phyloP scores from a whole-genome alignment of 257 asterid genomes.

The Petrea volubilis region DNA sequence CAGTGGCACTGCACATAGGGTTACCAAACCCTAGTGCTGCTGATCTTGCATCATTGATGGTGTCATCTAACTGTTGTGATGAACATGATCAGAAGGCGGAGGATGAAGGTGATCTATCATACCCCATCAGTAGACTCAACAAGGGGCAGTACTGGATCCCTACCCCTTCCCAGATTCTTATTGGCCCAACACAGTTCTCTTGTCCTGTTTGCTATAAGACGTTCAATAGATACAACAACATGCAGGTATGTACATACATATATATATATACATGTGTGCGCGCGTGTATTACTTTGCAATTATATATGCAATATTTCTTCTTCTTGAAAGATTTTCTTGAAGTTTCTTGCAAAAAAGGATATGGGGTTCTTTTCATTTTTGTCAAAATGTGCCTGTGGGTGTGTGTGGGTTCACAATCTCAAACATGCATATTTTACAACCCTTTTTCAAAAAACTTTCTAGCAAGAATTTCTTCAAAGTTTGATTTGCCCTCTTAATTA shows the following conservation, averaged over 20 bases:
- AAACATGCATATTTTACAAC: too few relatives aligned
- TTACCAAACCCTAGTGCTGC: conserved; percentile 90
- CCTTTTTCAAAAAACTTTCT: too few relatives aligned
- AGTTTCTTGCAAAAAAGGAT: too few relatives aligned
- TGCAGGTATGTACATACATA: conserved; percentile 71
- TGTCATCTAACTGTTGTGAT: conserved; percentile 28
- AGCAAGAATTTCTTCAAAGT: too few relatives aligned
- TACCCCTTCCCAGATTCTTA: conserved; percentile 92
- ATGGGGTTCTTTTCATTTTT: too few relatives aligned
- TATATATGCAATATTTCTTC: too few relatives aligned
- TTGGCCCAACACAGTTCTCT: conserved; percentile 89
- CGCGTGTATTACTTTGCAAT: too few relatives aligned
- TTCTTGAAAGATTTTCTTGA: too few relatives aligned
- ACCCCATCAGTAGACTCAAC: conserved; percentile 50
- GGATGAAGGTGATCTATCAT: conserved; percentile 30
- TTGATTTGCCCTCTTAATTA: too few relatives aligned
- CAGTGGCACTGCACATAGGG: conserved; percentile 86
- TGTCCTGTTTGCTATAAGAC: conserved; percentile 90
- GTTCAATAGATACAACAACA: conserved; percentile 93
- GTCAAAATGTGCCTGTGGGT: too few relatives aligned
- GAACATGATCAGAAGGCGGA: conserved; percentile 26
- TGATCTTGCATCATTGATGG: conserved; percentile 61
- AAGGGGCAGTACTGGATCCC: conserved; percentile 96
- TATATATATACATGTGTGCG: too few relatives aligned
- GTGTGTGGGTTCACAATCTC: too few relatives aligned